These are phyloP conservation scores for Logfia minima DNA, from an alignment of 129 eudicot genomes.

Conservation along the genomic window DNA sequence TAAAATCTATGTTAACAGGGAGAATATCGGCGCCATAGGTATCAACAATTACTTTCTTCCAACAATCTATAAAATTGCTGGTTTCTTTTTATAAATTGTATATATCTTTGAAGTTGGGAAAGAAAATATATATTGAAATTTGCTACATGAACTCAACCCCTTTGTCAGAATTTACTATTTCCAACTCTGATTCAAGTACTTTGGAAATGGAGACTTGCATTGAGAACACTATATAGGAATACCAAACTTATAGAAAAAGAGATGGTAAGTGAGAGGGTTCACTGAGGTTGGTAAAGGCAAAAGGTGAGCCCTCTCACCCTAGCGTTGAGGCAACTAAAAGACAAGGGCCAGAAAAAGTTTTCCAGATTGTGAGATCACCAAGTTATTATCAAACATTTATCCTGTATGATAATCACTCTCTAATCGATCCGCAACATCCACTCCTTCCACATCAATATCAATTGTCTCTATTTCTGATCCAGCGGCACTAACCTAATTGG, in stretches of 20 bases:
- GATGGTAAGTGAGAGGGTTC: background rate
- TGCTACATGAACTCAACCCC: background rate
- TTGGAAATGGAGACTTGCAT: background rate
- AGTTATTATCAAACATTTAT: background rate
- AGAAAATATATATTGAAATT: background rate
- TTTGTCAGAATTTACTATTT: slow-evolving; percentile 6
- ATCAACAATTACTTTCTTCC: background rate
- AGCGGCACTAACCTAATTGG: background rate
- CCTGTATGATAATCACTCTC: background rate
- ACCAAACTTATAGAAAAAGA: background rate
- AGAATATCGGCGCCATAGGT: background rate
- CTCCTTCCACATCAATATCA: background rate
- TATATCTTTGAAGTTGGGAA: background rate
- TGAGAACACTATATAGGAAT: background rate
- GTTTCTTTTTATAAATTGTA: background rate
- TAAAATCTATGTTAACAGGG: background rate
- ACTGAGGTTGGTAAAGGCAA: background rate
- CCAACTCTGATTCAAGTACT: background rate
- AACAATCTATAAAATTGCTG: background rate
- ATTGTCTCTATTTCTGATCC: background rate
- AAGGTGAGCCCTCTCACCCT: background rate
- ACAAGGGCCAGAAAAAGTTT: background rate
- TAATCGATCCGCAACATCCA: background rate
- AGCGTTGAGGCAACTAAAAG: no score
- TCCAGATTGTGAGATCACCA: background rate